Evolutionary conservation across 2,329 filamentous ascomycete genomes (phyloP).

Genomic region (Calonectria hongkongensis): DNA sequence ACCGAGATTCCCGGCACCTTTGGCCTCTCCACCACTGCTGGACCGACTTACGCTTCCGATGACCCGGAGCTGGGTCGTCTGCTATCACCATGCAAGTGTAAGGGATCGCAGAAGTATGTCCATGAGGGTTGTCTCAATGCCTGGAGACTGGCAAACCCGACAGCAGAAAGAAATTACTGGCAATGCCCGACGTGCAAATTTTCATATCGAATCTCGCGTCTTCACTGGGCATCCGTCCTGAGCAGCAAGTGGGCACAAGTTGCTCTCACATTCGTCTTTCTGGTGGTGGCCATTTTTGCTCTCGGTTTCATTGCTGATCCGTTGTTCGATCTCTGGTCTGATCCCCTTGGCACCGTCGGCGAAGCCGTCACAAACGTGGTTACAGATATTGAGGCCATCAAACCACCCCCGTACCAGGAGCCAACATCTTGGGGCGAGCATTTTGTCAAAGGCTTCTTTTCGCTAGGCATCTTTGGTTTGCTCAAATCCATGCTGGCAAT

Average conservation of each 20-base stretch:
- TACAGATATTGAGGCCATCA: constrained; percentile 63
- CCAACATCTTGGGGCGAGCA: constrained; percentile 84
- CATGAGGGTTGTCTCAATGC: constrained; percentile 91
- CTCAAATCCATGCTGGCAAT: constrained; percentile 85
- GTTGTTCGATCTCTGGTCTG: constrained; percentile 90
- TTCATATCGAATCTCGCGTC: constrained; percentile 84
- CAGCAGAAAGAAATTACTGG: constrained; percentile 82
- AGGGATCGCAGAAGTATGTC: constrained; percentile 93
- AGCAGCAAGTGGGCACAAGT: constrained; percentile 81
- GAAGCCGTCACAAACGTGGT: constrained; percentile 69
- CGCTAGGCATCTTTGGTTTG: constrained; percentile 89
- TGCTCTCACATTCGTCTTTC: constrained; percentile 81
- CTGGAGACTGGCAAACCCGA: constrained; percentile 86
- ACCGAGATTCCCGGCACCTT: constrained; percentile 57
- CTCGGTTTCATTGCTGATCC: constrained; percentile 95
- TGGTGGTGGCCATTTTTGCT: constrained; percentile 83
- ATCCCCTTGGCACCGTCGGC: constrained; percentile 80
- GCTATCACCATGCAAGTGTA: constrained; percentile 93
- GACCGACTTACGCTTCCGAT: constrained; percentile 80
- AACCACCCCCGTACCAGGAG: constrained; percentile 66
- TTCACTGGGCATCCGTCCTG: constrained; percentile 84
- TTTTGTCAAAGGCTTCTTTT: constrained; percentile 92
- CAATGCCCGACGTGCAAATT: constrained; percentile 92
- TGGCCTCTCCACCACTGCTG: constrained; percentile 58
- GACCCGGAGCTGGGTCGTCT: constrained; percentile 85